Conservation (phyloP, 2,329 filamentous ascomycete species). For the Arachnopeziza araneosa region DNA sequence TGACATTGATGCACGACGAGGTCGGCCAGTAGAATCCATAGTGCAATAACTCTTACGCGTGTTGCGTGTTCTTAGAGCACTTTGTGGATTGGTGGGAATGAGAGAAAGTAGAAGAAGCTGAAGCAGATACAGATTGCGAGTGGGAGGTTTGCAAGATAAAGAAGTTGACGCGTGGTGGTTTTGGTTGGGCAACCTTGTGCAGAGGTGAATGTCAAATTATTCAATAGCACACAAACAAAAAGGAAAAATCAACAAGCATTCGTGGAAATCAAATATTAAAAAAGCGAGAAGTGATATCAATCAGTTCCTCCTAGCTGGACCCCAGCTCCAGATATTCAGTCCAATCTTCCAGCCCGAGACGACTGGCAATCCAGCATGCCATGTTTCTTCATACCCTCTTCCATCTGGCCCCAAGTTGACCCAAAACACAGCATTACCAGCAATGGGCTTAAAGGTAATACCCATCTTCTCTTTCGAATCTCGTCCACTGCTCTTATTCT, state of each 20-base stretch:
- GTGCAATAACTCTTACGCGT: neutral
- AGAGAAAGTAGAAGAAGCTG: neutral
- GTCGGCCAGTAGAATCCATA: neutral
- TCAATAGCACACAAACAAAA: neutral
- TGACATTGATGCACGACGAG: neutral
- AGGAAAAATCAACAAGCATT: neutral
- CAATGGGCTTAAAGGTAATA: slow-evolving; percentile 51
- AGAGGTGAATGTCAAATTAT: neutral
- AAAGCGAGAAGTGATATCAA: neutral
- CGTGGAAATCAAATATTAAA: neutral
- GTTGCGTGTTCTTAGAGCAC: neutral
- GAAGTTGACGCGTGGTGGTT: neutral
- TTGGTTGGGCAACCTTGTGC: neutral
- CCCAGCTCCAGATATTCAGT: slow-evolving; percentile 61
- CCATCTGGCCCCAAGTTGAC: slow-evolving; percentile 53
- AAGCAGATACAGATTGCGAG: neutral
- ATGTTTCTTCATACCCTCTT: slow-evolving; percentile 50
- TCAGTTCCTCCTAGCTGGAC: slow-evolving; percentile 10
- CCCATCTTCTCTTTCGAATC: slow-evolving; percentile 31
- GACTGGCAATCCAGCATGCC: slow-evolving; percentile 57
- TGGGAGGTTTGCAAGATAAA: neutral
- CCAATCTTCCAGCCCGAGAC: slow-evolving; percentile 51
- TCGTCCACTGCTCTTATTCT: slow-evolving; percentile 12
- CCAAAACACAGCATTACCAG: slow-evolving; percentile 57
- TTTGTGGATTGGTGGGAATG: neutral